Evolutionary conservation across 164 flowering plant genomes (phyloP).

Genomic region (Dillenia suffruticosa): DNA sequence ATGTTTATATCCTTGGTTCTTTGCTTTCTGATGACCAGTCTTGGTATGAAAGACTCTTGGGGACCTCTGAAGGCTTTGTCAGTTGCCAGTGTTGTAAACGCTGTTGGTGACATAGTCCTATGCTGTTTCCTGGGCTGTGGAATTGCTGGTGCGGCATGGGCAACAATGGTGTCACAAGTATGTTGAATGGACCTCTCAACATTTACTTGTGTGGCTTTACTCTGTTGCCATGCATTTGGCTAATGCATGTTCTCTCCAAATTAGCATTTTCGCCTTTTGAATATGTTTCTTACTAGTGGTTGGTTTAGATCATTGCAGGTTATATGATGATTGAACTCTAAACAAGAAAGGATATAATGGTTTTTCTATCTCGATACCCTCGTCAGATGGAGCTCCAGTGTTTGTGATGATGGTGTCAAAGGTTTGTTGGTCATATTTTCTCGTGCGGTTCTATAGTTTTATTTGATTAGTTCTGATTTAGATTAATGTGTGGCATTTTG

Average conservation of each 20-base stretch:
- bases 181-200: constrained; percentile 7
- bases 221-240: too few species aligned
- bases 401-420: constrained; percentile 85
- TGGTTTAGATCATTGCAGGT: constrained; percentile 74
- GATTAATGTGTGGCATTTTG: constrained; percentile 3
- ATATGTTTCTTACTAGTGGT: constrained; percentile 12
- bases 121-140: constrained; percentile 81
- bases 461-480: neutral
- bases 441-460: neutral
- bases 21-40: constrained; percentile 32
- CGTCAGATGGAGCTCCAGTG: constrained; percentile 81
- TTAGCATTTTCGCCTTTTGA: neutral
- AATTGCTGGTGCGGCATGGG: constrained; percentile 99
- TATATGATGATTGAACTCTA: constrained; percentile 81
- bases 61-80: constrained; percentile 95
- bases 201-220: too few species aligned
- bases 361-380: constrained; percentile 60
- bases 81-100: constrained; percentile 74
- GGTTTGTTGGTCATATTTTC: constrained; percentile 36
- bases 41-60: constrained; percentile 98
- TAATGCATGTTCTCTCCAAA: neutral
- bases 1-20: neutral
- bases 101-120: constrained; percentile 65
- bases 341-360: constrained; percentile 78
- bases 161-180: constrained; percentile 95